Base-by-base conservation (phyloP, 495 filamentous ascomycete species). In the Talaromyces proteolyticus region DNA sequence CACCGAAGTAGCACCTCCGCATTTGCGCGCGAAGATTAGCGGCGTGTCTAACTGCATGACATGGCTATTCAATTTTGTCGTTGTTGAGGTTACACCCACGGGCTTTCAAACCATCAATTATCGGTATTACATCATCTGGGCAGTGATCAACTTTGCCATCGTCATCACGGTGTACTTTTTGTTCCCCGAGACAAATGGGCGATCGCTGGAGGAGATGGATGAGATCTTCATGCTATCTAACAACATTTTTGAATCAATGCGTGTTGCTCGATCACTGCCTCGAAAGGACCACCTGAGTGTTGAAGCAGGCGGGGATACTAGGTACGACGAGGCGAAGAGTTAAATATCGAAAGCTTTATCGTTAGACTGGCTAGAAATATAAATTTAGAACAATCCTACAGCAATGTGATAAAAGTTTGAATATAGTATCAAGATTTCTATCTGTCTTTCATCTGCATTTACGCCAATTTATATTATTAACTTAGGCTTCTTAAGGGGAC, bases 141-240 rank as follows among this genome's bases (percentile, higher is more conserved):
- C 71, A 0, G 59, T 65, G 6, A 54, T 76, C 39, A 76, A 77
- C 25, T 72, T 72, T 11, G 65, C 64, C 46, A 73, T 79, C 39
- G 64, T 70, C 8, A 61, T 64, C 0, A 67, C 58, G 3, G 78
- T 82, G 10, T 83, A 80, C 63, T 78, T 82, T 56, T 74, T 80
- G 52, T 81, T 68, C 56, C 78, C 77, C 0, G 78, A 81, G 60
- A 81, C 77, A 8, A 74, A 78, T 20, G 65, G 64, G 4, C 76
- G 84, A 17, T 80, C 81, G 3, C 75, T 89, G n/a, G 86, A 89
- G 57, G 86, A 89, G 60, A 87, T 89, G 49, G 86, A 89, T 58
- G 76, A 86, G 53, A 84, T 86, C 54, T 87, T 87, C 50, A 44
- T 61, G 20, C 63, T 59, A 50, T 66, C 64, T 12, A 59, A 58